Evolutionary conservation across 495 filamentous ascomycete genomes (phyloP).

Genomic region (Podospora pseudoanserina): DNA sequence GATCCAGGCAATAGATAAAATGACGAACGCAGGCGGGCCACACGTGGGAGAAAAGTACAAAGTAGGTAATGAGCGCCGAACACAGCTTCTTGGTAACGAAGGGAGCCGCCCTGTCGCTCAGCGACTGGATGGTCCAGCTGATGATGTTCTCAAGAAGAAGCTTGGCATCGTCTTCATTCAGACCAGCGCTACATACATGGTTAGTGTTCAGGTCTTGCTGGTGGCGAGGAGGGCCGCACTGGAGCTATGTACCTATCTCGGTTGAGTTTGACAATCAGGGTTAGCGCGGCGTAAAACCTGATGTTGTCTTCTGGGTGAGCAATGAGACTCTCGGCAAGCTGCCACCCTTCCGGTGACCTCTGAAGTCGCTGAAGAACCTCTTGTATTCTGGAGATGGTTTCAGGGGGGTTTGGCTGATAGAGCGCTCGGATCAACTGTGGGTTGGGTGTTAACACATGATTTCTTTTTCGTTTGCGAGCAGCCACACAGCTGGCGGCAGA

Average conservation of each 20-base stretch:
- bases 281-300: slow-evolving; percentile 91
- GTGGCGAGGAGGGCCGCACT: background rate
- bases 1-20: slow-evolving; percentile 59
- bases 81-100: slow-evolving; percentile 81
- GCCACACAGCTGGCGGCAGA: background rate
- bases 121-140: slow-evolving; percentile 59
- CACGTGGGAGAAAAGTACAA: slow-evolving; percentile 62
- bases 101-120: slow-evolving; percentile 54
- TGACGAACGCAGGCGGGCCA: slow-evolving; percentile 70
- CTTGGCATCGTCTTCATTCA: slow-evolving; percentile 58
- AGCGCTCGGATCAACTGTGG: slow-evolving; percentile 59
- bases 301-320: slow-evolving; percentile 62
- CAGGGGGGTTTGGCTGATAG: slow-evolving; percentile 63
- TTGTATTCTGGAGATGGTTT: slow-evolving; percentile 64
- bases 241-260: slow-evolving; percentile 56
- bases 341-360: slow-evolving; percentile 75
- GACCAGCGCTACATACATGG: slow-evolving; percentile 45
- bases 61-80: slow-evolving; percentile 74
- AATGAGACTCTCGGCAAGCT: slow-evolving; percentile 72
- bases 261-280: slow-evolving; percentile 89
- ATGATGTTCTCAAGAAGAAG: slow-evolving; percentile 68
- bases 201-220: slow-evolving; percentile 6
- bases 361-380: slow-evolving; percentile 74
- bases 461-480: background rate
- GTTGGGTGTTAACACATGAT: slow-evolving; percentile 4